Evolutionary conservation across 371 early-diverging fungal genomes (phyloP).

Genomic region (Apophysomyces trapeziformis): DNA sequence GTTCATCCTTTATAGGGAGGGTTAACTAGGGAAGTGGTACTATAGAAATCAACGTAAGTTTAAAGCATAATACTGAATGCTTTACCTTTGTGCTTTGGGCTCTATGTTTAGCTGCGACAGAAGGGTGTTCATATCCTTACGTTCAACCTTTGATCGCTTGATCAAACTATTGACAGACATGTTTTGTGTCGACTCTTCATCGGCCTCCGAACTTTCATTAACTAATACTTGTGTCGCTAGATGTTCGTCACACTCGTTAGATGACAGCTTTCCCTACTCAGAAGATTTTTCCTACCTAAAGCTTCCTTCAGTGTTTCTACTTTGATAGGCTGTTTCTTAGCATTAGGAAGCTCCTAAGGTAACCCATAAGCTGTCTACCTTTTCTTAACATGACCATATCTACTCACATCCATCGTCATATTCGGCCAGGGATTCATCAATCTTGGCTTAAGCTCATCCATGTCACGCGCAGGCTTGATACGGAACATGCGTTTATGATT

Average conservation of each 20-base stretch:
- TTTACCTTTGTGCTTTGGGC: conserved; percentile 15
- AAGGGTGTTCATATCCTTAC: conserved; percentile 20
- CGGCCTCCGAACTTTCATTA: neutral
- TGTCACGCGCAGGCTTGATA: conserved; percentile 11
- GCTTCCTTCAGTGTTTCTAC: conserved; percentile 23
- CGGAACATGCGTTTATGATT: conserved; percentile 16
- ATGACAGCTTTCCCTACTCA: too few relatives aligned
- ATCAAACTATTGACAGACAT: conserved; percentile 7
- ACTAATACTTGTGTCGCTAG: neutral
- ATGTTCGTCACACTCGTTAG: too few relatives aligned
- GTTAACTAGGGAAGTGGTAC: conserved; percentile 25
- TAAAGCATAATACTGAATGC: neutral
- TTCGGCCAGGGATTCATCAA: conserved; percentile 14
- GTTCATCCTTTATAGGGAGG: conserved; percentile 22
- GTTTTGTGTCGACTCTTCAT: conserved; percentile 5
- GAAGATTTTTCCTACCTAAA: conserved; percentile 10
- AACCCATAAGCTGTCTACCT: neutral
- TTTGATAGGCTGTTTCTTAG: conserved; percentile 9
- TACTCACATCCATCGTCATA: neutral
- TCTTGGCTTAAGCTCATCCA: conserved; percentile 22
- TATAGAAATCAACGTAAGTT: neutral
- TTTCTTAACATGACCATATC: neutral
- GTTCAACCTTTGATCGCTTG: conserved; percentile 13
- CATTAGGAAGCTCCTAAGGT: neutral
- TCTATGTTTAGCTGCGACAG: conserved; percentile 17